Base-by-base conservation (phyloP, 768 basidiomycete species). In the Leccinum truebloodii region DNA sequence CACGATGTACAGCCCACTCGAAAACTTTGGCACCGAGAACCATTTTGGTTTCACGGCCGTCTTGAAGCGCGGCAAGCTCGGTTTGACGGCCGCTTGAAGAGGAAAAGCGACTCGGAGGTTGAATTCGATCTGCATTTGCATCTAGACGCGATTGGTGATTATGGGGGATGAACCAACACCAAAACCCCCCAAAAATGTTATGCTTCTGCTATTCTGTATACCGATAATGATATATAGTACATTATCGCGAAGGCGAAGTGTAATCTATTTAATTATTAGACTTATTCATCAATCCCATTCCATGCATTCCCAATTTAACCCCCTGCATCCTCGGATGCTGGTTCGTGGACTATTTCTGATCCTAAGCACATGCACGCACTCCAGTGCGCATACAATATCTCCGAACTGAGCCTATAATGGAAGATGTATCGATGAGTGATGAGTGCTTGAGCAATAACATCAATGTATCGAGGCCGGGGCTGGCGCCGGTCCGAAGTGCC, bases 1-100 rank as follows among this genome's bases (percentile, higher is more conserved):
- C 24, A 46, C 44, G 32, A 67, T 67, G 62, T 67, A 67, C 44
- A 55, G 58, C 24, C 59, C 65, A 2, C 18, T 54, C 18, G 58
- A 60, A 9, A 34, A 63, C 16, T 67, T 67, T 37, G 55, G 55
- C 10, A 34, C 26, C 3, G 65, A 67, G 7, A 49, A 50, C 9
- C 63, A 64, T 35, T 53, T 67, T 52, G 66, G 66, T 4, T 53
- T 56, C n/a, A 56, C 32, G 9, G 54, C 59, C 7, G 39, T 60
- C 32, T 34, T 63, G 50, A 26, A 60, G 35, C 54, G 59, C 14
- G 54, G 61, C 3, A 55, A 28, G 6, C 61, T 63, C 14, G 51
- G 59, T 5, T 55, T 52, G 16, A 20, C 16, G 9, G 50, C 26
- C 24, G 50, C 50, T 30, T 51, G 18, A 51, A 41, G 18, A 4